Evolutionary conservation across 1,139 yeast genomes (phyloP).

Genomic region (Pichia sp.): DNA sequence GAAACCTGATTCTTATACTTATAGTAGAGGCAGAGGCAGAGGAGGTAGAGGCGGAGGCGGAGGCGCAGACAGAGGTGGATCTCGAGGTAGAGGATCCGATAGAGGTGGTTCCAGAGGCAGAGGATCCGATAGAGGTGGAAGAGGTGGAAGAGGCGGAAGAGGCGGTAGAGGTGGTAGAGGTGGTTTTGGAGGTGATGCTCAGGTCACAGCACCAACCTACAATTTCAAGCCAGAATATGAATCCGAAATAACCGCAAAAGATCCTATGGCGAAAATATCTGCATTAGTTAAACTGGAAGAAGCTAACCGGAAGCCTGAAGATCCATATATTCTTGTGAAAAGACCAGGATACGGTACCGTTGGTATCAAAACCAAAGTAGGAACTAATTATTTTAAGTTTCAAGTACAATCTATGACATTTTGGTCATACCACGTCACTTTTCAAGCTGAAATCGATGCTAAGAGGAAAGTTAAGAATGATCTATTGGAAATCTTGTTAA

Average conservation of each 20-base stretch:
- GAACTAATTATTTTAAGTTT: conserved; percentile 16
- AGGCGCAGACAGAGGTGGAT: conserved; percentile 8
- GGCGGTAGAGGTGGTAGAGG: conserved; percentile 12
- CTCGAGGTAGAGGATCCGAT: conserved; percentile 7
- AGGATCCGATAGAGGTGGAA: conserved; percentile 8
- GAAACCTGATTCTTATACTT: not conserved
- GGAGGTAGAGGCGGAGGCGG: conserved; percentile 6
- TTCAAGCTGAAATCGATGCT: conserved; percentile 13
- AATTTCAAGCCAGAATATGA: conserved; percentile 16
- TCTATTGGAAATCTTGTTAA: conserved; percentile 13
- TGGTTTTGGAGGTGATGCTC: conserved; percentile 13
- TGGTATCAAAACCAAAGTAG: conserved; percentile 19
- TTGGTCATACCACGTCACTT: conserved; percentile 17
- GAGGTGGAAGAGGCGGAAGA: conserved; percentile 3
- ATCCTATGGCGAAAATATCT: conserved; percentile 11
- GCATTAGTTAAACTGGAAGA: conserved; percentile 9
- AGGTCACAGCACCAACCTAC: conserved; percentile 15
- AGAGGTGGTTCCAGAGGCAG: conserved; percentile 7
- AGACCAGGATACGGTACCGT: conserved; percentile 18
- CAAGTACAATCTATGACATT: conserved; percentile 12
- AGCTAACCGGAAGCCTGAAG: conserved; percentile 10
- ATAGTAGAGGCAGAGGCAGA: conserved; percentile 4
- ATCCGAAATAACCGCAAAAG: conserved; percentile 6
- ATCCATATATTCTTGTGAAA: conserved; percentile 10
- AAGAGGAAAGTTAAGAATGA: conserved; percentile 15